Evolutionary conservation across 208 protist genomes (phyloP), one percentile per base, ranked within the genome.

Genomic region (Trypanosoma caninum): DNA sequence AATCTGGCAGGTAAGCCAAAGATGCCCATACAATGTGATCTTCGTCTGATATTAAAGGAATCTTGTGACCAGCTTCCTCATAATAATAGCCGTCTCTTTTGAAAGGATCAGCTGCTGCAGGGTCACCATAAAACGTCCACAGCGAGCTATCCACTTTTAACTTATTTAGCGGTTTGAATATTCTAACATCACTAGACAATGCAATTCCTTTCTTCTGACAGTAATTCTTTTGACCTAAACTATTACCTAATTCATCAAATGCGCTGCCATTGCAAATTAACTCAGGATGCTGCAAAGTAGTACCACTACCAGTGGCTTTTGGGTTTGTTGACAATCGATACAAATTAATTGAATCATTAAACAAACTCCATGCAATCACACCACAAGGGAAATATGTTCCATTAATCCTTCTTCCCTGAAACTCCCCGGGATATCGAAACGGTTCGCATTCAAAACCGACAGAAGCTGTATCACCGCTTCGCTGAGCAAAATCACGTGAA

Each of bases 1-100:
- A 98, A 33, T 61, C 93, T 23, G 94, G 74, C 18, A 98, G 61
- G 27, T 69, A 86, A n/a, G 95, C 85, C 22, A 84, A 89, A 48
- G 93, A 71, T 78, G 97, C 96, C 96, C 96, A 98, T 22, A 98
- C 91, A 41, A 98, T 89, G 52, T 97, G 97, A 69, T 98, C 82
- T 58, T 97, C 78, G 77, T 98, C 81, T 41, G 16, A 35, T 13
- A 46, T 28, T 16, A 50, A 34, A 28, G 78, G 70, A 42, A 84
- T 60, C 25, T 20, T 8, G 46, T 84, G 78, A 16, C 63, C 62
- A 33, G 69, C 41, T 58, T 79, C 73, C n/a, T 57, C 40, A 41
- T 47, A 67, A 52, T 78, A 78, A 63, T 55, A 78, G 6, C 72
- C 72, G 5, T 42, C 33, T 41, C 52, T 40, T 34, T 48, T 23